Percentiles rank a stretch among this genome's conserved stretches.
Conservation (phyloP, 345 rosid genomes). For the Ricinus communis region DNA sequence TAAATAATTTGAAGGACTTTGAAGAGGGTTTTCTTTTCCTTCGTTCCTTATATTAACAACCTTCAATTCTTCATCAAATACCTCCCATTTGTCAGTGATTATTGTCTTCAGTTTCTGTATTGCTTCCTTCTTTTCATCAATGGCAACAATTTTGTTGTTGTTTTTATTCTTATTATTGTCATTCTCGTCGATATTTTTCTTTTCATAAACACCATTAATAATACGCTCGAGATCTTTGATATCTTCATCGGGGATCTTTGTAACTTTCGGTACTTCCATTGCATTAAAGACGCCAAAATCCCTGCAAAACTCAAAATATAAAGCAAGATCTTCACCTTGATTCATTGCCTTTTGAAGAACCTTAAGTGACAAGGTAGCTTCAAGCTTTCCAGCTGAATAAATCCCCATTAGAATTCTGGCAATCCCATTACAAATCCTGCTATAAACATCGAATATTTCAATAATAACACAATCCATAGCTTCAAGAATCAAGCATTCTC, state of each 20-base stretch:
- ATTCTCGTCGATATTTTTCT: neutral
- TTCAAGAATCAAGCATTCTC: conserved; percentile 44
- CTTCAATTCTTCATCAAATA: conserved; percentile 46
- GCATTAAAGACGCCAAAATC: conserved; percentile 53
- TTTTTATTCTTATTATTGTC: conserved; percentile 1
- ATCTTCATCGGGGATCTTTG: conserved; percentile 45
- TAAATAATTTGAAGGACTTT: neutral
- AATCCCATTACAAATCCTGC: conserved; percentile 55
- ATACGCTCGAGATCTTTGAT: conserved; percentile 48
- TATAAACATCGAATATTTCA: conserved; percentile 60
- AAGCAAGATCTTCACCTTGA: conserved; percentile 46
- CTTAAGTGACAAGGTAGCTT: conserved; percentile 52
- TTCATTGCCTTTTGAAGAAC: conserved; percentile 48
- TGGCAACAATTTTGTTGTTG: conserved; percentile 11
- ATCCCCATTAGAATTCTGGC: conserved; percentile 44
- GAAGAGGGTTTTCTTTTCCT: conserved; percentile 14
- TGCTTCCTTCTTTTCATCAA: neutral
- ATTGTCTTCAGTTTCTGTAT: conserved; percentile 34
- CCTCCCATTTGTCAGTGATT: conserved; percentile 59
- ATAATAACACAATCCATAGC: conserved; percentile 71
- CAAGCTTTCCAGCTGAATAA: conserved; percentile 35
- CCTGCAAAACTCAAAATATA: conserved; percentile 52
- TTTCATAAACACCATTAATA: conserved; percentile 30
- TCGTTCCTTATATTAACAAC: neutral
- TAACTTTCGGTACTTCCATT: conserved; percentile 44